Evolutionary conservation across 1,139 yeast genomes (phyloP).

Genomic region (Zygosaccharomyces pseudobailii): DNA sequence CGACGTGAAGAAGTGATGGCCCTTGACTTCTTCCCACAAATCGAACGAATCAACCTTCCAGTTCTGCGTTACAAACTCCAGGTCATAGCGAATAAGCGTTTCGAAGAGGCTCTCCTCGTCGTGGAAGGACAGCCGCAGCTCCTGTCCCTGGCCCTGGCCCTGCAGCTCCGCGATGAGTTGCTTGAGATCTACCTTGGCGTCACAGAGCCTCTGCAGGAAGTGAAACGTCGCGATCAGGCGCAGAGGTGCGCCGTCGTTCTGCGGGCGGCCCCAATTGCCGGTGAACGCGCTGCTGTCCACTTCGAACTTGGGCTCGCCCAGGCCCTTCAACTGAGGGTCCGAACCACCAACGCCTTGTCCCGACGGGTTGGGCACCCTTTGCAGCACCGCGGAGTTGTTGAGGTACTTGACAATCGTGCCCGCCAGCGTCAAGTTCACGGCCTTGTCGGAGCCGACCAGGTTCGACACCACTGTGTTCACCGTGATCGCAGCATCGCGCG

Average conservation of each 20-base stretch:
- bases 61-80: slow-evolving; percentile 54
- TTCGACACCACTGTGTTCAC: slow-evolving; percentile 58
- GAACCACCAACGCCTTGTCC: slow-evolving; percentile 47
- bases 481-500: slow-evolving; percentile 83
- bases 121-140: slow-evolving; percentile 12
- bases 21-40: slow-evolving; percentile 85
- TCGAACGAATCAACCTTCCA: slow-evolving; percentile 75
- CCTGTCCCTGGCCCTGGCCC: too few species aligned
- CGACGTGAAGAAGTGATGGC: slow-evolving; percentile 74
- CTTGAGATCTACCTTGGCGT: slow-evolving; percentile 32
- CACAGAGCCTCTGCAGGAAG: slow-evolving; percentile 45
- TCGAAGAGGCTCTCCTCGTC: slow-evolving; percentile 39
- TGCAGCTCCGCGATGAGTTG: slow-evolving; percentile 16
- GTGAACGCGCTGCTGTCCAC: slow-evolving; percentile 59
- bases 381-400: slow-evolving; percentile 52
- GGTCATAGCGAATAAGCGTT: slow-evolving; percentile 63
- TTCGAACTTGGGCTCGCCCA: slow-evolving; percentile 88
- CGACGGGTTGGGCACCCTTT: slow-evolving; percentile 61
- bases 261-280: slow-evolving; percentile 90
- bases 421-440: slow-evolving; percentile 17
- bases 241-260: slow-evolving; percentile 90
- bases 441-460: slow-evolving; percentile 35
- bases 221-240: slow-evolving; percentile 61
- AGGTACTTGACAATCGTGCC: slow-evolving; percentile 45
- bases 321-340: slow-evolving; percentile 42